Conservation (phyloP, 352 stramenopile genomes). For the Phytophthora melonis region DNA sequence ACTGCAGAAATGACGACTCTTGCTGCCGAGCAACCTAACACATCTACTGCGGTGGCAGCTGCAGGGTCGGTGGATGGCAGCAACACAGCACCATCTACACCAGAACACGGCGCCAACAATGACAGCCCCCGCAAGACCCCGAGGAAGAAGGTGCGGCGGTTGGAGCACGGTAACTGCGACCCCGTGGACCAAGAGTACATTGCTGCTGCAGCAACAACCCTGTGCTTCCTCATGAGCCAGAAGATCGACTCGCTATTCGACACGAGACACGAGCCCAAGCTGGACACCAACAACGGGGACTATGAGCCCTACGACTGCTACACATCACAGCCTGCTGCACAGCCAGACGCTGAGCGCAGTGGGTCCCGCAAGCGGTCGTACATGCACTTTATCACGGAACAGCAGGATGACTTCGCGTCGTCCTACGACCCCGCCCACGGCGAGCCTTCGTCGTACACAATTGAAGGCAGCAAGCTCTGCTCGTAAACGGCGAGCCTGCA, state of each 20-base stretch:
- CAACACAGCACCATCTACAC: slow-evolving; percentile 50
- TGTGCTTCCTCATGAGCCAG: slow-evolving; percentile 88
- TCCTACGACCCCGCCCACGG: slow-evolving; percentile 45
- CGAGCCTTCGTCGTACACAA: slow-evolving; percentile 62
- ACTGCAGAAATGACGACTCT: slow-evolving; percentile 35
- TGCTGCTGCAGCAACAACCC: slow-evolving; percentile 73
- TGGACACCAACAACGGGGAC: slow-evolving; percentile 56
- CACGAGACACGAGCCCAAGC: slow-evolving; percentile 41
- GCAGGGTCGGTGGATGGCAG: slow-evolving; percentile 34
- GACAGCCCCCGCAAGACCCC: slow-evolving; percentile 42
- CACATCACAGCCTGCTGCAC: slow-evolving; percentile 22
- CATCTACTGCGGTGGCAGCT: neutral
- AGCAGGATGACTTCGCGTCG: slow-evolving; percentile 42
- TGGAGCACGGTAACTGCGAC: slow-evolving; percentile 54
- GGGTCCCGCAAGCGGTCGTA: slow-evolving; percentile 72
- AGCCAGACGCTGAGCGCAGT: slow-evolving; percentile 28
- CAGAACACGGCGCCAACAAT: slow-evolving; percentile 32
- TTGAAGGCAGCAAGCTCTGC: slow-evolving; percentile 83
- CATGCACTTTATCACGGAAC: slow-evolving; percentile 84
- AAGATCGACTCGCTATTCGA: slow-evolving; percentile 88
- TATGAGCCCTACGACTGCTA: slow-evolving; percentile 86
- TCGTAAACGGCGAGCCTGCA: slow-evolving; percentile 52
- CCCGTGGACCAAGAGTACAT: slow-evolving; percentile 85
- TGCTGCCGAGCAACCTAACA: slow-evolving; percentile 20
- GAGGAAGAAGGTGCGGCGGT: slow-evolving; percentile 69